phyloP scores from a whole-genome alignment of 2,329 filamentous ascomycete species.

The Coniochaeta sp. region DNA sequence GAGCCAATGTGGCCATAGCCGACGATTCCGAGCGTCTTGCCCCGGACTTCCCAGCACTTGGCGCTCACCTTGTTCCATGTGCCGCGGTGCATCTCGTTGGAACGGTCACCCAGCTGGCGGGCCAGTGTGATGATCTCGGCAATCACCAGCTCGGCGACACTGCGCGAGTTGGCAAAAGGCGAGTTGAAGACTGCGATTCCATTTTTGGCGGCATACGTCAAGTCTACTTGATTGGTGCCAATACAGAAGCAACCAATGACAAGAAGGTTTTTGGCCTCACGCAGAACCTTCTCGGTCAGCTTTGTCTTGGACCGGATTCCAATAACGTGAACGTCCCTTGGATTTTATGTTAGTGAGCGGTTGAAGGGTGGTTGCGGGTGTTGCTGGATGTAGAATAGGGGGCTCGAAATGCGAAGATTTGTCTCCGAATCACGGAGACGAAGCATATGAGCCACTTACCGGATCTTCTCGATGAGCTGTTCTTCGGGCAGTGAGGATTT shows the following conservation, averaged over 20 bases:
- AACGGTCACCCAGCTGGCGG: slow-evolving; percentile 87
- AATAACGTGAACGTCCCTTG: slow-evolving; percentile 88
- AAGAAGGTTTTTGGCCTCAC: slow-evolving; percentile 86
- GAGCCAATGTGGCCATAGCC: slow-evolving; percentile 97
- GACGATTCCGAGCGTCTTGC: slow-evolving; percentile 93
- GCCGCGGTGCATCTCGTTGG: slow-evolving; percentile 86
- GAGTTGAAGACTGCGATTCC: slow-evolving; percentile 99
- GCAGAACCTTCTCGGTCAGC: slow-evolving; percentile 75
- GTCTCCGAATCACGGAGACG: slow-evolving; percentile 9
- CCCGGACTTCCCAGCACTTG: slow-evolving; percentile 96
- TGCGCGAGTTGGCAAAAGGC: slow-evolving; percentile 95
- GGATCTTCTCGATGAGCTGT: slow-evolving; percentile 93
- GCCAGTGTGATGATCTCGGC: slow-evolving; percentile 87
- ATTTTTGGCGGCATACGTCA: slow-evolving; percentile 71
- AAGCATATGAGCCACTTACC: slow-evolving; percentile 40
- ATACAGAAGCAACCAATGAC: slow-evolving; percentile 99
- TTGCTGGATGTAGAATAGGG: background rate
- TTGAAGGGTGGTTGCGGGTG: background rate
- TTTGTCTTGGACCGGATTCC: slow-evolving; percentile 98
- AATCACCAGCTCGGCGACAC: slow-evolving; percentile 93
- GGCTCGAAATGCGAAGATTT: slow-evolving; percentile 6
- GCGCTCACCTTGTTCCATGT: slow-evolving; percentile 97
- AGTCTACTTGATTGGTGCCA: slow-evolving; percentile 90
- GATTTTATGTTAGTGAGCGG: slow-evolving; percentile 1
- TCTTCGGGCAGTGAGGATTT: slow-evolving; percentile 89